Percentiles rank a stretch among this genome's conserved stretches.
Conservation (phyloP, 805 yeast genomes). For the Candida namnaoensis region DNA sequence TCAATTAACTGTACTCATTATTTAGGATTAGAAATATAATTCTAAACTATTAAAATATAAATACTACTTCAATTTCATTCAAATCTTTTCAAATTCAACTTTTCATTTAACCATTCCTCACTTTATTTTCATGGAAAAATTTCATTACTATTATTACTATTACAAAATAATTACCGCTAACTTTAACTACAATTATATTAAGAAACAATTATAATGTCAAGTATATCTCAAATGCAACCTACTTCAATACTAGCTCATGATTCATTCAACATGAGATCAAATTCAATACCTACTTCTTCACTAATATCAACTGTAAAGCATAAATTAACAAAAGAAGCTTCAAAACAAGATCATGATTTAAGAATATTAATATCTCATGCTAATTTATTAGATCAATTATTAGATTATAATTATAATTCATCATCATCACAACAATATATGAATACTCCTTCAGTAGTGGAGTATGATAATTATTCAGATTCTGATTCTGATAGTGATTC, state of each 20-base stretch:
- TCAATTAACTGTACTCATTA: too few relatives aligned
- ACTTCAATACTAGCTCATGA: too few relatives aligned
- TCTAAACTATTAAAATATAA: too few relatives aligned
- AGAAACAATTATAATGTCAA: not conserved
- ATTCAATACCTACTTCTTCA: not conserved
- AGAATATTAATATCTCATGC: slow-evolving; percentile 18
- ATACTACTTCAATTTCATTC: too few relatives aligned
- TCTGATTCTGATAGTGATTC: slow-evolving; percentile 4
- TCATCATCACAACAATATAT: slow-evolving; percentile 5
- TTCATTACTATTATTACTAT: too few relatives aligned
- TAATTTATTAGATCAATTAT: slow-evolving; percentile 15
- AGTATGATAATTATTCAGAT: slow-evolving; percentile 4
- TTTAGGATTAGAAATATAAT: too few relatives aligned
- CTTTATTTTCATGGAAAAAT: too few relatives aligned
- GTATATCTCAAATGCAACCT: not conserved
- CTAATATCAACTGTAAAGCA: not conserved
- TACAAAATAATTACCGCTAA: too few relatives aligned
- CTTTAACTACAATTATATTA: too few relatives aligned
- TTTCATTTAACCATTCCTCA: too few relatives aligned
- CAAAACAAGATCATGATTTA: slow-evolving; percentile 14
- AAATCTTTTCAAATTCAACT: too few relatives aligned
- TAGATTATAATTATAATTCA: slow-evolving; percentile 14
- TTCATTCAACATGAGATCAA: too few relatives aligned
- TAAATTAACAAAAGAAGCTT: slow-evolving; percentile 16
- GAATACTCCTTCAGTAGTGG: slow-evolving; percentile 2